Evolutionary conservation across 148 eudicot genomes (phyloP).

Genomic region (Persicaria tinctoria): DNA sequence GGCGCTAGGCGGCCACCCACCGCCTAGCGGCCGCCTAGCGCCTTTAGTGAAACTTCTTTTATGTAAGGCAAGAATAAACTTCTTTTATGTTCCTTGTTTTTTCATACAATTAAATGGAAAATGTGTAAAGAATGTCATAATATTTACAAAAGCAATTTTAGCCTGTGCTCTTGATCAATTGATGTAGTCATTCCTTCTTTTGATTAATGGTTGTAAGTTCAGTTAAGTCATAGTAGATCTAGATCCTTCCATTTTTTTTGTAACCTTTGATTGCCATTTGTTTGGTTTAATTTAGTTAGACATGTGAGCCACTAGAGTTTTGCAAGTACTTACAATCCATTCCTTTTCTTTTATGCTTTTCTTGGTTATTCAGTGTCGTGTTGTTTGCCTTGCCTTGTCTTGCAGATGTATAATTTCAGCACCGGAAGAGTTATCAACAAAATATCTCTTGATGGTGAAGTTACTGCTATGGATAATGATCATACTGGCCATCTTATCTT

Average conservation of each 20-base stretch:
- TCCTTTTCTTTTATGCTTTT: neutral
- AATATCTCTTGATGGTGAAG: constrained; percentile 51
- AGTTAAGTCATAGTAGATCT: neutral
- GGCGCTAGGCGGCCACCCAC: too few species aligned
- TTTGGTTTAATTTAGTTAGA: neutral
- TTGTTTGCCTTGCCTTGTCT: constrained; percentile 4
- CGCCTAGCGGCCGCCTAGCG: too few species aligned
- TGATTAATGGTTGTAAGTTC: neutral
- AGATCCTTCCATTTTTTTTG: neutral
- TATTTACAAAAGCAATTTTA: neutral
- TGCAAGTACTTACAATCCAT: neutral
- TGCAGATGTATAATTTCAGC: constrained; percentile 89
- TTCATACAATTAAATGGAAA: neutral
- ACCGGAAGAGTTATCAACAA: constrained; percentile 81
- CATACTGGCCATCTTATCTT: constrained; percentile 93
- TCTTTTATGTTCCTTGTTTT: constrained; percentile 2
- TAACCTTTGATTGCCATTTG: neutral
- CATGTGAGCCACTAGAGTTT: neutral
- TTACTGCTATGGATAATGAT: constrained; percentile 94
- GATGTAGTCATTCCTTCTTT: neutral
- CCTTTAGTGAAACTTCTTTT: too few species aligned
- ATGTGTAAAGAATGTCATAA: too few species aligned
- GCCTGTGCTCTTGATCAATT: neutral
- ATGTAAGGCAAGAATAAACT: too few species aligned
- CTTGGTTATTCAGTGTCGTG: neutral